These are phyloP conservation scores for Striga asiatica DNA, from an alignment of 257 asterid species.

Conservation along the genomic window DNA sequence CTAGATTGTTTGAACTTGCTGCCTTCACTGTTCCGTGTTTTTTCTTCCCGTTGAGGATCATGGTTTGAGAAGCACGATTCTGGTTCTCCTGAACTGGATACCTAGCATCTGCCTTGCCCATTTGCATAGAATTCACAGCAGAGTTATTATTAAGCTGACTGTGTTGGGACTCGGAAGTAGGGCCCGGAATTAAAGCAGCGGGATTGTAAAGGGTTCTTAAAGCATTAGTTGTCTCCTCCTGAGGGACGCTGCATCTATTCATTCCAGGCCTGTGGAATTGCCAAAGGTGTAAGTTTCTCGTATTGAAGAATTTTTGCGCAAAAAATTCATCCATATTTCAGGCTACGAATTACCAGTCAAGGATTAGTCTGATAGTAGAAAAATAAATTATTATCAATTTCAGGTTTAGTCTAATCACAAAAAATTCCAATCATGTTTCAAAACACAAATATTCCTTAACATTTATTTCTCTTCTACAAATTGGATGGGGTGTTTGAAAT, in stretches of 20 bases:
- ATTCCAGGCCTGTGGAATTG: slow-evolving; percentile 64
- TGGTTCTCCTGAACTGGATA: slow-evolving; percentile 34
- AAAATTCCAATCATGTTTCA: not conserved
- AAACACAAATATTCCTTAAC: not conserved
- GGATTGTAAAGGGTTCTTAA: slow-evolving; percentile 72
- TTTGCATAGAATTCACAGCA: slow-evolving; percentile 27
- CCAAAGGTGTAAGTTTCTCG: slow-evolving; percentile 21
- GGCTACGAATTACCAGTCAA: not conserved
- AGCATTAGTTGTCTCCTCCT: slow-evolving; percentile 80
- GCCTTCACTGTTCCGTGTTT: slow-evolving; percentile 41
- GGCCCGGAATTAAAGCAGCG: slow-evolving; percentile 31
- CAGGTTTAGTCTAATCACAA: not conserved
- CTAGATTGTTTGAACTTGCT: slow-evolving; percentile 32
- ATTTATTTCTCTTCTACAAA: not conserved
- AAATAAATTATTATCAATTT: not conserved
- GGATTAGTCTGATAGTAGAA: slow-evolving; percentile 3
- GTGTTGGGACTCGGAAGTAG: slow-evolving; percentile 35
- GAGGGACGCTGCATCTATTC: slow-evolving; percentile 79
- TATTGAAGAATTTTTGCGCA: slow-evolving; percentile 10
- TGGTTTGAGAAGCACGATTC: slow-evolving; percentile 28
- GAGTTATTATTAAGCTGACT: slow-evolving; percentile 30
- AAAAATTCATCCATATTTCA: not conserved
- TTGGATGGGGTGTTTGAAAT: not conserved
- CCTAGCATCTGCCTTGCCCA: slow-evolving; percentile 33
- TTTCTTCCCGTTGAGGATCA: slow-evolving; percentile 43